These are phyloP conservation scores for Thielaviopsis cerberus DNA, from an alignment of 2,329 filamentous ascomycete species.

Conservation along the genomic window DNA sequence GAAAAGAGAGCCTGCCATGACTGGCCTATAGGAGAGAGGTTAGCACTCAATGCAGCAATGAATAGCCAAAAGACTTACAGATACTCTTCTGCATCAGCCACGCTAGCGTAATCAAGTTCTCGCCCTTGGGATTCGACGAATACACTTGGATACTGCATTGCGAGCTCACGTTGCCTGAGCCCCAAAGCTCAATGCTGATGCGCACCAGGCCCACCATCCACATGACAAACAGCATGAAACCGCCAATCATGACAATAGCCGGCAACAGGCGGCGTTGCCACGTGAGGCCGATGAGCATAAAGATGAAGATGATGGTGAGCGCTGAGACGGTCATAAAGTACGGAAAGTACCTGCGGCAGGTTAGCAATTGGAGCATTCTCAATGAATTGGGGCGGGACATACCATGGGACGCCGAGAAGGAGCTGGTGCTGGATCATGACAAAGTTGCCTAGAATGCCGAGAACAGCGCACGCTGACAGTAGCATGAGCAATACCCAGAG, in stretches of 20 bases:
- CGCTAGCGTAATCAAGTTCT: slow-evolving; percentile 36
- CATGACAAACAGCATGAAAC: slow-evolving; percentile 47
- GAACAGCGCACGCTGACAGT: slow-evolving; percentile 35
- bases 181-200: slow-evolving; percentile 44
- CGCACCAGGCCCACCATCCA: slow-evolving; percentile 49
- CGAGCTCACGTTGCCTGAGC: slow-evolving; percentile 36
- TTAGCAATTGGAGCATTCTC: too few relatives aligned
- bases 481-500: slow-evolving; percentile 51
- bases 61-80: slow-evolving; percentile 27
- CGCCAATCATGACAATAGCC: slow-evolving; percentile 43
- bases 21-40: slow-evolving; percentile 25
- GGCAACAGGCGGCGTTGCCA: slow-evolving; percentile 41
- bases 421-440: slow-evolving; percentile 39
- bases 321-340: slow-evolving; percentile 42
- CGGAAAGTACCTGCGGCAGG: slow-evolving; percentile 39
- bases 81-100: slow-evolving; percentile 46
- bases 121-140: slow-evolving; percentile 29
- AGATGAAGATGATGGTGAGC: slow-evolving; percentile 48
- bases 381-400: slow-evolving; percentile 18
- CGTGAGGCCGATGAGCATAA: slow-evolving; percentile 44
- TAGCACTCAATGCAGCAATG: background rate
- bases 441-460: slow-evolving; percentile 44
- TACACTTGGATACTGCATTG: slow-evolving; percentile 43
- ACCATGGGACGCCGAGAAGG: slow-evolving; percentile 40
- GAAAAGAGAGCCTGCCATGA: slow-evolving; percentile 47